phyloP scores from a whole-genome alignment of 305 asterid species.

The Fraxinus paxiana region DNA sequence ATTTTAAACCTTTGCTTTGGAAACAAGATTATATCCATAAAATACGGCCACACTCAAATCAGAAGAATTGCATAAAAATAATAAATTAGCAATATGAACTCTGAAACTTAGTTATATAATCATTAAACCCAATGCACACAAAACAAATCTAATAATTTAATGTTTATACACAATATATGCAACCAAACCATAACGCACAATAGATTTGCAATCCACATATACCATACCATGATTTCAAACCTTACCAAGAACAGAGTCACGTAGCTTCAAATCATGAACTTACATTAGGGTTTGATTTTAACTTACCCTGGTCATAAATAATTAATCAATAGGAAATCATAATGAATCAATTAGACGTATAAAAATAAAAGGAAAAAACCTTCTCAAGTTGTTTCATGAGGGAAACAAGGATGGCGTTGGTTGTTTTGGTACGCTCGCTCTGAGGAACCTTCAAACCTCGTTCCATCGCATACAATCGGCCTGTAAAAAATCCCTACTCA shows the following conservation, averaged over 20 bases:
- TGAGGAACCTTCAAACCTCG: conserved; percentile 79
- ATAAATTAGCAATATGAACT: not conserved
- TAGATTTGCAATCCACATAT: not conserved
- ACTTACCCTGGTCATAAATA: not conserved
- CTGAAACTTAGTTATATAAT: not conserved
- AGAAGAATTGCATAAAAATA: not conserved
- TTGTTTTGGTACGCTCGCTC: conserved; percentile 72
- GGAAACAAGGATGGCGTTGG: conserved; percentile 62
- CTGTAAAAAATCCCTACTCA: conserved; percentile 29
- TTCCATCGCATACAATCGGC: conserved; percentile 95
- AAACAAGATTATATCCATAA: not conserved
- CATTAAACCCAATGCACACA: not conserved
- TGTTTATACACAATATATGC: not conserved
- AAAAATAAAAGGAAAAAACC: conserved; percentile 33
- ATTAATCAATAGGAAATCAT: not conserved
- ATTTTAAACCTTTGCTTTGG: not conserved
- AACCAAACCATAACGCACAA: not conserved
- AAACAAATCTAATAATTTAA: not conserved
- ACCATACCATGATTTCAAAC: not conserved
- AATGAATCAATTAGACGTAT: not conserved
- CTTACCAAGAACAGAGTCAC: not conserved
- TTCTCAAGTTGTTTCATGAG: conserved; percentile 86
- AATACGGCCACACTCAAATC: not conserved
- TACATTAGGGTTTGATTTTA: not conserved
- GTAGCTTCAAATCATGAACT: not conserved